Evolutionary conservation across 352 stramenopile species (phyloP), one percentile per base, ranked within the genome.

Genomic region (Phytophthora lateralis): DNA sequence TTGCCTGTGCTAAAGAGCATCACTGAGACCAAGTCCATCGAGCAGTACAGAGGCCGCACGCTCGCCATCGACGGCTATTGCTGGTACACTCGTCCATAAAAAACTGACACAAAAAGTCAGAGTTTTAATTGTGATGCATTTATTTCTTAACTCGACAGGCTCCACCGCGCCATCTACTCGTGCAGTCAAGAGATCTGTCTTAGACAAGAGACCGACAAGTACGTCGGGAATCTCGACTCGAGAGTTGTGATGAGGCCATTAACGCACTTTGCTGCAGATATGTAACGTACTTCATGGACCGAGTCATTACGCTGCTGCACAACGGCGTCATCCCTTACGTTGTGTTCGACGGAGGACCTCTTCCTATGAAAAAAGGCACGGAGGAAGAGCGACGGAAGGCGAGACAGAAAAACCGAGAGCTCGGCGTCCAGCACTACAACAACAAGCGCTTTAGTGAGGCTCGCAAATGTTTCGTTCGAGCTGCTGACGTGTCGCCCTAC

Each of bases 11-110:
- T 96, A 38, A 89, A 90, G 69, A 89, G 79, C 64, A 85, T 91
- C 69, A 90, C 82, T 4, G 70, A 83, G 56, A 70, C 67, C 42
- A 89, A 85, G 51, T 41, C 56, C 14, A 74, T 93, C 18, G 63
- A 75, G 0, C 45, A 77, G 34, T 93, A 89, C 69, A 71, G 55
- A 21, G 82, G 80, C 46, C 60, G 78, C 42, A 93, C 84, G 45
- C 71, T 93, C 51, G 84, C 84, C 12, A 85, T 93, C 35, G 84
- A 93, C 60, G 84, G 82, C 64, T 93, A 95, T 71, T 90, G 80
- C 74, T 95, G 86, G 86, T 95, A 50, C 18, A 70, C 66, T 18
- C 35, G 35, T 41, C 3, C 35, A 18, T 41, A 41, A 7, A 37
- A 37, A 37, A 37, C 1, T 37, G 30, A 37, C 10, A 37, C 30